These are phyloP conservation scores for Chrysanthemum makinoi DNA, from an alignment of 129 eudicot genomes.

Conservation along the genomic window DNA sequence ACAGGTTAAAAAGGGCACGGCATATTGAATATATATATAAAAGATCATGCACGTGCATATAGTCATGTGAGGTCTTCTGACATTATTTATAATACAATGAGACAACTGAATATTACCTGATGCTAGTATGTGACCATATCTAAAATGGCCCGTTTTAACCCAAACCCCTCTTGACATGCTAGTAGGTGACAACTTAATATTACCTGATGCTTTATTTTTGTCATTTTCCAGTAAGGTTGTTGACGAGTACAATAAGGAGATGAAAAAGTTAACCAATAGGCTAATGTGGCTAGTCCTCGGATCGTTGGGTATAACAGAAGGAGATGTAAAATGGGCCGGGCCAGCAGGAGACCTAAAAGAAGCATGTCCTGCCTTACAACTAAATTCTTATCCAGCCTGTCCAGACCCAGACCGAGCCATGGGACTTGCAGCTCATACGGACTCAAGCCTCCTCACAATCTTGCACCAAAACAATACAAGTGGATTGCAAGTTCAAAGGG, in stretches of 20 bases:
- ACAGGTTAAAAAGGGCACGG: background rate
- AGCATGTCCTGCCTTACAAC: conserved; percentile 61
- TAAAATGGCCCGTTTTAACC: too few species aligned
- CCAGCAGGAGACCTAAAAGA: conserved; percentile 36
- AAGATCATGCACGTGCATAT: conserved; percentile 22
- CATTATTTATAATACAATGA: too few species aligned
- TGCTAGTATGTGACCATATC: too few species aligned
- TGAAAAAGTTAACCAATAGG: conserved; percentile 57
- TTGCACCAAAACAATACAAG: conserved; percentile 76
- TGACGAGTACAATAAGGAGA: conserved; percentile 57
- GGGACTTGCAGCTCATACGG: conserved; percentile 81
- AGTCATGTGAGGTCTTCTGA: background rate
- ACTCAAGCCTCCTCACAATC: conserved; percentile 71
- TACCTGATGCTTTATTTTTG: conserved; percentile 1
- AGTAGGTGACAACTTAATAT: background rate
- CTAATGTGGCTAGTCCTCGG: conserved; percentile 78
- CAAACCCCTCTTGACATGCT: background rate
- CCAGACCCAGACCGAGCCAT: conserved; percentile 96
- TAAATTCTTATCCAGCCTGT: conserved; percentile 88
- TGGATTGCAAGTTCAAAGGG: conserved; percentile 68
- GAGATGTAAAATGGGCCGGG: conserved; percentile 56
- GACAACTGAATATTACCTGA: too few species aligned
- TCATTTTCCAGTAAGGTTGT: conserved; percentile 53
- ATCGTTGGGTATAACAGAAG: conserved; percentile 54
- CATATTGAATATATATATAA: too few species aligned